A percentile compares a stretch with the other conserved stretches of the same genome.
These are phyloP conservation scores for Trichoderma arundinaceum DNA, from an alignment of 2,329 filamentous ascomycete species.

Conservation along the genomic window DNA sequence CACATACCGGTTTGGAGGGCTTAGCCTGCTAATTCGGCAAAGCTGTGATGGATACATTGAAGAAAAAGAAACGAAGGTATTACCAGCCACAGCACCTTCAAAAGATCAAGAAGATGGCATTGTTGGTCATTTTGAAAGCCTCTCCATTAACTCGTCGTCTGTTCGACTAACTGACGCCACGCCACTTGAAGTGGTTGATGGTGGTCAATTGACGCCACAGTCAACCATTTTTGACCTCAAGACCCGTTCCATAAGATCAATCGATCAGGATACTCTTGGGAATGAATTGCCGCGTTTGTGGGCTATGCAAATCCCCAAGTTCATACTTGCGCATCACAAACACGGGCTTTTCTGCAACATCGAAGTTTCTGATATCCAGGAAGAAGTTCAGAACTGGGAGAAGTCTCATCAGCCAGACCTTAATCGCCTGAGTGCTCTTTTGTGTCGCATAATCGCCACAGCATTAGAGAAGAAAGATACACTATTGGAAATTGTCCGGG, in stretches of 20 bases:
- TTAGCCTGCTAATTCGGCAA: conserved; percentile 40
- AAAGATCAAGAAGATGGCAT: neutral
- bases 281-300: conserved; percentile 52
- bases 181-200: conserved; percentile 34
- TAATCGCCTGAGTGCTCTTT: conserved; percentile 38
- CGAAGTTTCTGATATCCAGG: conserved; percentile 41
- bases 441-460: conserved; percentile 35
- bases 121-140: neutral
- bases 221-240: conserved; percentile 51
- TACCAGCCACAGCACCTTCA: neutral
- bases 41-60: conserved; percentile 41
- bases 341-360: conserved; percentile 47
- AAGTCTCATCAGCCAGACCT: conserved; percentile 41
- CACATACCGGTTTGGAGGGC: conserved; percentile 58
- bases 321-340: conserved; percentile 51
- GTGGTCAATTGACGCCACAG: conserved; percentile 42
- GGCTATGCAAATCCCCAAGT: conserved; percentile 47
- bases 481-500: conserved; percentile 38
- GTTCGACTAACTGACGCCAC: neutral
- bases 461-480: conserved; percentile 28
- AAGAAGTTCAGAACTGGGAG: conserved; percentile 47
- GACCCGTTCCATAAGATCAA: conserved; percentile 45
- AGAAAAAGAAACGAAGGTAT: neutral
- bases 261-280: conserved; percentile 40
- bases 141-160: neutral